A percentile compares a stretch with the other conserved stretches of the same genome.
These are phyloP conservation scores for Boletus speciosus DNA, from an alignment of 768 basidiomycete genomes.

Conservation along the genomic window DNA sequence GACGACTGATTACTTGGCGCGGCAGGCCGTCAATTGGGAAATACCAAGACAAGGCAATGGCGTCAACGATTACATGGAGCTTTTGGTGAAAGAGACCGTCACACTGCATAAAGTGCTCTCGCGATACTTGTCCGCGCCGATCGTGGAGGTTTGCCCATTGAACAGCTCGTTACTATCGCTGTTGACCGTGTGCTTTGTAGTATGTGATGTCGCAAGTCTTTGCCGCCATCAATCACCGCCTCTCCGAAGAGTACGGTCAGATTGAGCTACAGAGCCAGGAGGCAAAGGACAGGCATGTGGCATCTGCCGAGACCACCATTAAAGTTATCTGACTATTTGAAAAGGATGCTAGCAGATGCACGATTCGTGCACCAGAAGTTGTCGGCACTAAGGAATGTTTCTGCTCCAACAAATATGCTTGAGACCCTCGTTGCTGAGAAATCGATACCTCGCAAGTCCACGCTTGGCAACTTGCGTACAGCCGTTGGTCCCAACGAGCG, in stretches of 20 bases:
- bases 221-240: conserved; percentile 84
- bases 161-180: conserved; percentile 7
- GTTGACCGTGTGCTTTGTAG: conserved; percentile 38
- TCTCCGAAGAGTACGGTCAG: conserved; percentile 81
- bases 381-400: conserved; percentile 68
- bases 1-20: conserved; percentile 1
- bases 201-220: conserved; percentile 95
- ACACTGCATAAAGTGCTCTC: conserved; percentile 95
- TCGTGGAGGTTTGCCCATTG: conserved; percentile 67
- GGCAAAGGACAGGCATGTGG: conserved; percentile 74
- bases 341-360: conserved; percentile 78
- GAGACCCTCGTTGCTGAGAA: conserved; percentile 86
- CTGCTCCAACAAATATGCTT: conserved; percentile 71
- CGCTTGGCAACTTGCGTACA: conserved; percentile 23
- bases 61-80: conserved; percentile 87
- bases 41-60: conserved; percentile 56
- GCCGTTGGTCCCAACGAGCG: conserved; percentile 33
- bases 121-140: conserved; percentile 73
- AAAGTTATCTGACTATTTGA: conserved; percentile 15
- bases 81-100: conserved; percentile 91
- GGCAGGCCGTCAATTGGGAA: conserved; percentile 77
- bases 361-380: conserved; percentile 74
- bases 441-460: conserved; percentile 41
- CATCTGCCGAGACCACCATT: conserved; percentile 3
- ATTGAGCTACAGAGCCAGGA: conserved; percentile 80